Base-by-base conservation (phyloP, 805 yeast genomes). In the Millerago galiae region DNA sequence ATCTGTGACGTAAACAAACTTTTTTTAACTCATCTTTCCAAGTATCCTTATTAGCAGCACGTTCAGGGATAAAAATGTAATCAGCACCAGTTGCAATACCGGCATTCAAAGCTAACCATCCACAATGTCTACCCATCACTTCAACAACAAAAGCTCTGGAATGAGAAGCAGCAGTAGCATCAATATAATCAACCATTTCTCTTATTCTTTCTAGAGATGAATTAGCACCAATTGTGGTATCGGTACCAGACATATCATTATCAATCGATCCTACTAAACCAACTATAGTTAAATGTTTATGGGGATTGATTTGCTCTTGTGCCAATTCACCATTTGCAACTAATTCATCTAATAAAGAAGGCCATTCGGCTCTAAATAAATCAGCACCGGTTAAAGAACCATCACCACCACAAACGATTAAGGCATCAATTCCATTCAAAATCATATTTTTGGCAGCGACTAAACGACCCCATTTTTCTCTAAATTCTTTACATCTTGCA, bases 91-190 rank as follows among this genome's bases (percentile, higher is more conserved):
- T 87, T 35, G 98, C 89, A 48, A 91, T 82, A 59, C 98, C 99
- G 4, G 99, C 95, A 93, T 89, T 90, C 53, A 93, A 70, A 2
- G 95, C 98, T 55, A 93, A 75, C 99, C 99, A 93, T 49, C 99
- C 99, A 72, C 99, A 93, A 64, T 93, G 97, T 60, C 99, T 80
- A 48, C 99, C 99, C 99, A 93, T 93, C 33, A 93, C 99, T 63
- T 93, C 99, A 46, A 93, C 85, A 35, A 93, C 96, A 62, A 93
- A 93, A 8, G 99, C 99, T 59, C 99, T 79, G 12, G 96, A 87
- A 64, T 93, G 99, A 3, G 98, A 91, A 52, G 85, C 79, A 14
- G 99, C 99, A 30, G 99, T 93, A 40, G 97, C 96, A 64, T 90
- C 97, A 53, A 93, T 93, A 68, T 88, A 91, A 65, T 93, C 98